Evolutionary conservation across 768 basidiomycete genomes (phyloP).

Genomic region (Amanita brunnescens): DNA sequence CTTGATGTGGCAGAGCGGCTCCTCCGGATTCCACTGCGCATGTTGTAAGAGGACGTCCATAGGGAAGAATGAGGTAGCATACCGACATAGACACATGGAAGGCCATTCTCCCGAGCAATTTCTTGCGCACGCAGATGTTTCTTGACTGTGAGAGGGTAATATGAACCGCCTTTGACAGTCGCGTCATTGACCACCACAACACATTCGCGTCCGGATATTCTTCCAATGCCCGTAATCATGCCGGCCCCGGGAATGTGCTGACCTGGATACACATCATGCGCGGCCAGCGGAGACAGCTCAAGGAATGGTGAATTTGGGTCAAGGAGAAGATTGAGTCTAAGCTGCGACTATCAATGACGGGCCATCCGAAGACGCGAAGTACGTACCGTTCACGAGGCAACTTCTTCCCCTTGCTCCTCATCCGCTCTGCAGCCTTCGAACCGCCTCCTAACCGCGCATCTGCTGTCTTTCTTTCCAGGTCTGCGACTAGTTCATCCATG

Average conservation of each 20-base stretch:
- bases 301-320: constrained; percentile 87
- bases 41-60: background rate
- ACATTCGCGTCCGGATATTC: constrained; percentile 76
- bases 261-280: constrained; percentile 74
- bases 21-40: constrained; percentile 84
- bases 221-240: constrained; percentile 78
- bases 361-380: background rate
- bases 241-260: constrained; percentile 81
- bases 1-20: constrained; percentile 86
- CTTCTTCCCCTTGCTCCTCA: constrained; percentile 72
- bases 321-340: constrained; percentile 62
- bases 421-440: constrained; percentile 61
- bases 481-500: constrained; percentile 63
- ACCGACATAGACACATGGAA: constrained; percentile 93
- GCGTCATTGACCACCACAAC: constrained; percentile 92
- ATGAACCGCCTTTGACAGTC: constrained; percentile 88
- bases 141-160: constrained; percentile 90
- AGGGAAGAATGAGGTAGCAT: constrained; percentile 16
- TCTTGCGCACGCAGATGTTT: constrained; percentile 94
- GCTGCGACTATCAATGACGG: background rate
- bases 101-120: constrained; percentile 81
- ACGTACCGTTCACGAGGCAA: constrained; percentile 76
- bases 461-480: constrained; percentile 52
- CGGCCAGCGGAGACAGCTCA: constrained; percentile 80
- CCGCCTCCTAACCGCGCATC: constrained; percentile 66